Percentiles rank a stretch among this genome's conserved stretches.
phyloP scores from a whole-genome alignment of 2,329 filamentous ascomycete genomes.

The Colletotrichum falcatum region DNA sequence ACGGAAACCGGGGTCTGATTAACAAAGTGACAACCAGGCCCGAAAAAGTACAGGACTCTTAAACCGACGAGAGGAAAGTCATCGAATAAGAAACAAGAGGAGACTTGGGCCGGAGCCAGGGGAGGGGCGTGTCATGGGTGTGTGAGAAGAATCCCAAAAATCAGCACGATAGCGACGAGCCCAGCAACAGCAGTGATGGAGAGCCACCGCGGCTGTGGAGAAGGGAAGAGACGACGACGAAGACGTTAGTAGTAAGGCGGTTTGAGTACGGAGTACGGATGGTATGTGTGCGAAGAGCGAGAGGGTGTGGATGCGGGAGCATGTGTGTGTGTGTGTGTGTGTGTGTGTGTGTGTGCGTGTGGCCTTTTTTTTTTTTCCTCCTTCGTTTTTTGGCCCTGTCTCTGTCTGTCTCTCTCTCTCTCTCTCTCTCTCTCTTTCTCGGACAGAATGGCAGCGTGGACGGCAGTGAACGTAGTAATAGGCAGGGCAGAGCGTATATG shows the following conservation, averaged over 20 bases:
- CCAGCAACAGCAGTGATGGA: slow-evolving; percentile 18
- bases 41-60: slow-evolving; percentile 36
- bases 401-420: background rate
- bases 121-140: slow-evolving; percentile 36
- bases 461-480: slow-evolving; percentile 35
- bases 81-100: slow-evolving; percentile 39
- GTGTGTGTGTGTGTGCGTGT: slow-evolving; percentile 35
- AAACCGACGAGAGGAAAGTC: slow-evolving; percentile 39
- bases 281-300: slow-evolving; percentile 18
- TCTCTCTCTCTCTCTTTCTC: background rate
- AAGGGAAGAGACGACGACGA: slow-evolving; percentile 38
- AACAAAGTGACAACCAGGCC: slow-evolving; percentile 42
- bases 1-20: slow-evolving; percentile 42
- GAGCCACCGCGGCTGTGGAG: slow-evolving; percentile 34
- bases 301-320: slow-evolving; percentile 12
- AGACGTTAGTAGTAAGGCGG: slow-evolving; percentile 16
- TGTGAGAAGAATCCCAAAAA: slow-evolving; percentile 29
- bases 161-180: slow-evolving; percentile 22
- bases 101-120: slow-evolving; percentile 27
- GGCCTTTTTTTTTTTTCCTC: slow-evolving; percentile 13
- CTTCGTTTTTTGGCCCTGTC: background rate
- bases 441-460: background rate
- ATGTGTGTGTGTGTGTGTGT: slow-evolving; percentile 8
- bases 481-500: slow-evolving; percentile 40
- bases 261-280: slow-evolving; percentile 30